Evolutionary conservation across 2,329 filamentous ascomycete genomes (phyloP).

Genomic region (Fusarium falciforme): DNA sequence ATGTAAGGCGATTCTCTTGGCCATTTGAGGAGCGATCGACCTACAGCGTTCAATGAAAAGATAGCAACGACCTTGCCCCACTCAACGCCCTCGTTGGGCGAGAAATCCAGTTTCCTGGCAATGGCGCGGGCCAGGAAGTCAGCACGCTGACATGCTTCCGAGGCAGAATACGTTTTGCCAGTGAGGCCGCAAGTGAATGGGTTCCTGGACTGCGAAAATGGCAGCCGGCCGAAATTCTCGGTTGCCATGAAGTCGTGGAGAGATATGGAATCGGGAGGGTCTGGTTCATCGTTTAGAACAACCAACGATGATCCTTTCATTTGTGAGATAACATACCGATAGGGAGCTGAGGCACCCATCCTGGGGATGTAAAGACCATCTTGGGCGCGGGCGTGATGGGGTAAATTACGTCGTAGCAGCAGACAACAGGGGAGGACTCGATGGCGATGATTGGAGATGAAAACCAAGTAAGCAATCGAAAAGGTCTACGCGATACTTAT

Average conservation of each 20-base stretch:
- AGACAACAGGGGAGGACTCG: neutral
- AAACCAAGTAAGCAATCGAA: neutral
- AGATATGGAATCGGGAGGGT: slow-evolving; percentile 74
- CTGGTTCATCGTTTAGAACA: neutral
- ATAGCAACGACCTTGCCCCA: slow-evolving; percentile 84
- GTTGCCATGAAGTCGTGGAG: slow-evolving; percentile 80
- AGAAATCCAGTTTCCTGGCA: slow-evolving; percentile 75
- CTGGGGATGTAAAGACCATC: neutral
- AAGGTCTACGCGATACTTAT: neutral
- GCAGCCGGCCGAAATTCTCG: slow-evolving; percentile 57
- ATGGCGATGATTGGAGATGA: neutral
- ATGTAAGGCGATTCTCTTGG: neutral
- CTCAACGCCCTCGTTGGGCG: slow-evolving; percentile 75
- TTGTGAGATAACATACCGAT: neutral
- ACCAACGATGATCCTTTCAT: neutral
- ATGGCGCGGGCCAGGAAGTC: slow-evolving; percentile 76
- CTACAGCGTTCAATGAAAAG: slow-evolving; percentile 81
- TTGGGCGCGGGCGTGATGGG: neutral
- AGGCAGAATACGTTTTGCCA: slow-evolving; percentile 72
- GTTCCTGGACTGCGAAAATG: slow-evolving; percentile 70
- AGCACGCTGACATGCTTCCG: slow-evolving; percentile 72
- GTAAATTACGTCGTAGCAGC: neutral
- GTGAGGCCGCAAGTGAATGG: slow-evolving; percentile 82
- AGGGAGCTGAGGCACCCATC: neutral
- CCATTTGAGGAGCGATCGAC: slow-evolving; percentile 31